Evolutionary conservation across 345 rosid genomes (phyloP).

Genomic region (Gossypium longicalyx): DNA sequence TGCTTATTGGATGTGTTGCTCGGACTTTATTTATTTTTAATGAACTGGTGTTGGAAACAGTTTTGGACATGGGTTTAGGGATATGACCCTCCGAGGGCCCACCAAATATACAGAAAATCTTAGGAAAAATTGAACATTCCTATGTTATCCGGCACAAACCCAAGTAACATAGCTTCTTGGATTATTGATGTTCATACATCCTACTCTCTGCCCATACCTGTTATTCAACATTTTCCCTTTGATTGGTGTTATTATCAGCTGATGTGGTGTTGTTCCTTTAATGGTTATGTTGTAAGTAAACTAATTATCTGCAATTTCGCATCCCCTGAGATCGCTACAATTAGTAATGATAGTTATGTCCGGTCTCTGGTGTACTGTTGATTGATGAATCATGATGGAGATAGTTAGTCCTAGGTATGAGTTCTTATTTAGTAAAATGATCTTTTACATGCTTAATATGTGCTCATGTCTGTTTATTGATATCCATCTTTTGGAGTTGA

Average conservation of each 20-base stretch:
- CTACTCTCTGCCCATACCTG: no score
- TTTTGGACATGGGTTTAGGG: not conserved
- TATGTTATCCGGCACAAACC: not conserved
- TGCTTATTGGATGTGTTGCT: not conserved
- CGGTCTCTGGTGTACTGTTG: not conserved
- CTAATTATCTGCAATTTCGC: not conserved
- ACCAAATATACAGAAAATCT: not conserved
- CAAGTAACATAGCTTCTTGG: not conserved
- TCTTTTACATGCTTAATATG: not conserved
- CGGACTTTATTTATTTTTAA: no score
- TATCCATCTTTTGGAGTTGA: no score
- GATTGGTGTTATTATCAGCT: no score
- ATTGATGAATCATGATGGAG: slow-evolving; percentile 3
- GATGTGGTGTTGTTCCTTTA: not conserved
- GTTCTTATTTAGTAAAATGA: not conserved
- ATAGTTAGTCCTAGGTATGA: not conserved
- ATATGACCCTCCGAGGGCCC: not conserved
- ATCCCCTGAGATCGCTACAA: not conserved
- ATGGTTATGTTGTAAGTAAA: not conserved
- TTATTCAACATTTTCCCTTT: no score
- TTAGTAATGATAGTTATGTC: not conserved
- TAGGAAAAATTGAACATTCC: not conserved
- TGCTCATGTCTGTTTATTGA: not conserved
- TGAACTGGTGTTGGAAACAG: no score
- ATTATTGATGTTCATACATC: not conserved